Evolutionary conservation across 2,329 filamentous ascomycete species (phyloP).

Genomic region (Colletotrichum cuscutae): DNA sequence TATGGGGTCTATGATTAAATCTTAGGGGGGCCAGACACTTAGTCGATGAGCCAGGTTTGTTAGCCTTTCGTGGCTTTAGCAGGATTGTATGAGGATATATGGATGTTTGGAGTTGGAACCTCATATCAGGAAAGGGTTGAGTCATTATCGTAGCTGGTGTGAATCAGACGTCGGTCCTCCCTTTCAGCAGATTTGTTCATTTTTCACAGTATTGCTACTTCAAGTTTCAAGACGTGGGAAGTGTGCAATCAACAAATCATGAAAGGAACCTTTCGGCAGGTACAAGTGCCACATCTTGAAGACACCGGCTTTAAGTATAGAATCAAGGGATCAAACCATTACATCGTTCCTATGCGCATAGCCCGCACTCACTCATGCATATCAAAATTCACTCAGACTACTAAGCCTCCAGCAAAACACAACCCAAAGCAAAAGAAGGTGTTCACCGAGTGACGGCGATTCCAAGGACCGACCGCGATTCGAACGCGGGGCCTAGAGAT

Average conservation of each 20-base stretch:
- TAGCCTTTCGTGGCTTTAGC: neutral
- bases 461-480: conserved; percentile 33
- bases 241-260: neutral
- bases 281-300: neutral
- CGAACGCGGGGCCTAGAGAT: conserved; percentile 36
- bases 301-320: neutral
- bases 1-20: neutral
- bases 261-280: neutral
- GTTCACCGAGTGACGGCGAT: fast-evolving
- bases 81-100: no score
- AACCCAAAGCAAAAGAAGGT: neutral
- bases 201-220: neutral
- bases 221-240: neutral
- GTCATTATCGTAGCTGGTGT: neutral
- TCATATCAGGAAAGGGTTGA: neutral
- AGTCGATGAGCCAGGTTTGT: neutral
- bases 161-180: neutral
- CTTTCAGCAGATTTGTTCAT: fast-evolving
- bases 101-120: no score
- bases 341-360: neutral
- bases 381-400: neutral
- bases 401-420: neutral
- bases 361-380: neutral
- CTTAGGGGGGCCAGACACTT: neutral
- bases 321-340: neutral